Evolutionary conservation across 2,329 filamentous ascomycete genomes (phyloP), one percentile per base, ranked within the genome.

Genomic region (Diplodia intermedia): DNA sequence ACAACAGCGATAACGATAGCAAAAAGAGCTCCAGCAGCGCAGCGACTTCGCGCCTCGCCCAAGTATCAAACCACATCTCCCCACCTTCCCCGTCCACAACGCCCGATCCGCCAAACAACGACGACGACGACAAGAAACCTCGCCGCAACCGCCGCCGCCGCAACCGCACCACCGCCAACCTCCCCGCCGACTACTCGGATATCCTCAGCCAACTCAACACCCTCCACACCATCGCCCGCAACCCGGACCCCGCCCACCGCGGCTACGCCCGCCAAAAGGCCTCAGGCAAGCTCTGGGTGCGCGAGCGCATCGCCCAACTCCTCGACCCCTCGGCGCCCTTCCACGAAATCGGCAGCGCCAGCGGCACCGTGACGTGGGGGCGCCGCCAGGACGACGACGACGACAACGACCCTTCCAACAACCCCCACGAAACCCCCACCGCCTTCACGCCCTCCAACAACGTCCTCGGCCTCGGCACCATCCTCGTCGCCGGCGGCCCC

Each of bases 281-380:
- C 75, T 83, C 86, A 3, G 88, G 88, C 1, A 90, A 90, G 75
- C 81, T 90, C 20, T 89, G 87, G 87, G 87, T 89, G 0, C 83
- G 87, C 26, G 87, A 90, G 72, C 81, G 88, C 2, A 85, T 90
- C 20, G 81, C 86, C 5, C 79, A 83, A 38, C 79, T 90, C n/a
- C 80, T 90, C 12, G 87, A 90, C 68, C 71, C 78, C 2, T 83
- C 80, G 2, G 85, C 43, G 0, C 18, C 80, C 29, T 89, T 89
- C 70, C 79, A 81, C 20, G 88, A 90, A 75, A 83, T 90, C 7
- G 88, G 88, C 0, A 87, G 85, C 53, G 81, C 88, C 0, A 85
- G 85, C 2, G 88, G 88, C 4, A 86, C 84, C 0, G 86, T 88
- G 11, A 81, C 78, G 55, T 90, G 88, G 23, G 23, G 23, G 23